These are phyloP conservation scores for Colletotrichum cordylinicola DNA, from an alignment of 2,329 filamentous ascomycete genomes.

Conservation along the genomic window DNA sequence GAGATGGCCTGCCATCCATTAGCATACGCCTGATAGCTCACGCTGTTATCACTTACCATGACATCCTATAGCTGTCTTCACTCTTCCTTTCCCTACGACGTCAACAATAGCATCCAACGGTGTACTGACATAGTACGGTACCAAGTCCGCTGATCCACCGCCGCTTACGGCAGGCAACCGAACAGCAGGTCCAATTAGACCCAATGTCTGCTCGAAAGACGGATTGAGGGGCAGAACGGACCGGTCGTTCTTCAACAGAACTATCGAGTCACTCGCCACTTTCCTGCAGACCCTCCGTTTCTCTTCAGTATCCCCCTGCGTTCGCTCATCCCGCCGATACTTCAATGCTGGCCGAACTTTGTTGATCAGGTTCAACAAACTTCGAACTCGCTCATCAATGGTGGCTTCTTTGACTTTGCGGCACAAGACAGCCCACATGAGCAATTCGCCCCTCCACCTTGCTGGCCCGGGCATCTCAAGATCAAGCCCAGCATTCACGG, in stretches of 20 bases:
- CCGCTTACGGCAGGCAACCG: constrained; percentile 37
- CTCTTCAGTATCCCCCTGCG: neutral
- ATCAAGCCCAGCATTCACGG: constrained; percentile 57
- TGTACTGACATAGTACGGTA: constrained; percentile 34
- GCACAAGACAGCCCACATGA: constrained; percentile 56
- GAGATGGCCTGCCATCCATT: neutral
- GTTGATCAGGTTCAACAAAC: constrained; percentile 59
- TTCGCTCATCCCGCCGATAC: constrained; percentile 52
- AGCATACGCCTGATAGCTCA: neutral
- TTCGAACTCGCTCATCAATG: constrained; percentile 61
- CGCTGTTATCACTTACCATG: neutral
- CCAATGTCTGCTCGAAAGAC: neutral
- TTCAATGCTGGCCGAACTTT: neutral
- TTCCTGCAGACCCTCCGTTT: constrained; percentile 44
- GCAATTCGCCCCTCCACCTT: constrained; percentile 51
- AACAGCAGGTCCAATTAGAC: constrained; percentile 59
- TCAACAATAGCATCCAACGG: constrained; percentile 33
- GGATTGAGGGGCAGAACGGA: constrained; percentile 56
- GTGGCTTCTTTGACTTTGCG: constrained; percentile 60
- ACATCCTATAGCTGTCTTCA: neutral
- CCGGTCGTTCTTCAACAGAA: constrained; percentile 69
- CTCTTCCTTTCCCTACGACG: neutral
- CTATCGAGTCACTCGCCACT: constrained; percentile 63
- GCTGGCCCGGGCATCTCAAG: constrained; percentile 66
- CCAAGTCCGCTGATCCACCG: constrained; percentile 35